A percentile compares a stretch with the other conserved stretches of the same genome.
phyloP scores from a whole-genome alignment of 805 yeast species.

The Nakazawaea laoshanensis region DNA sequence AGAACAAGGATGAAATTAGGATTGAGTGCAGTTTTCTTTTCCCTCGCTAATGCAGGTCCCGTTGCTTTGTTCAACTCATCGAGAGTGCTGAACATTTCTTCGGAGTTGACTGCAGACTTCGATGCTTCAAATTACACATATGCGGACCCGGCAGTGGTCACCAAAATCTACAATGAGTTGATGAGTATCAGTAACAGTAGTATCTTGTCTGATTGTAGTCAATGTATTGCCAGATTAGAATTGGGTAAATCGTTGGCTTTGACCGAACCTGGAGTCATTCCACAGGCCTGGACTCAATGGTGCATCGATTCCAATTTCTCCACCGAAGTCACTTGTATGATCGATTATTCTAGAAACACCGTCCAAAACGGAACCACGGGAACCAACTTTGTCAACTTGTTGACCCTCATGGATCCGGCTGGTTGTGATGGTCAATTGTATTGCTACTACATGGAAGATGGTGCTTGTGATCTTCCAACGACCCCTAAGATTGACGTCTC shows the following conservation, averaged over 20 bases:
- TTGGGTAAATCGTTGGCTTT: constrained; percentile 29
- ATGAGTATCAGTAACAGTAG: constrained; percentile 9
- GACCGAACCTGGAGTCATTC: constrained; percentile 30
- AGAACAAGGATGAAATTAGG: too few species aligned
- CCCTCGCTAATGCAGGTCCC: too few species aligned
- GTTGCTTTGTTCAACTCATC: too few species aligned
- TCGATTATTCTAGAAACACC: constrained; percentile 27
- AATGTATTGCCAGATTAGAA: constrained; percentile 25
- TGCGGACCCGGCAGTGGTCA: neutral
- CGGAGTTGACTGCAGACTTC: too few species aligned
- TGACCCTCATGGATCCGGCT: constrained; percentile 41
- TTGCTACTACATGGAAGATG: constrained; percentile 43
- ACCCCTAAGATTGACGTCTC: constrained; percentile 40
- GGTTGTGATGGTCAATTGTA: constrained; percentile 52
- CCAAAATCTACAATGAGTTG: neutral
- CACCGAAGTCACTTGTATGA: constrained; percentile 19
- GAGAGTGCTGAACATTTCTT: too few species aligned
- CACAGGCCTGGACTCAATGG: constrained; percentile 33
- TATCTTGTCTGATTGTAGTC: constrained; percentile 18
- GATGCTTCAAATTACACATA: too few species aligned
- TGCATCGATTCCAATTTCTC: constrained; percentile 26
- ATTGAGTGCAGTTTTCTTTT: too few species aligned
- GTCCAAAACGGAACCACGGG: constrained; percentile 28
- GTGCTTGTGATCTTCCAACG: constrained; percentile 46
- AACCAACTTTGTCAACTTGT: constrained; percentile 41